Evolutionary conservation across 169 alveolate genomes (phyloP), one percentile per base, ranked within the genome.

Genomic region (Plasmodium knowlesi): DNA sequence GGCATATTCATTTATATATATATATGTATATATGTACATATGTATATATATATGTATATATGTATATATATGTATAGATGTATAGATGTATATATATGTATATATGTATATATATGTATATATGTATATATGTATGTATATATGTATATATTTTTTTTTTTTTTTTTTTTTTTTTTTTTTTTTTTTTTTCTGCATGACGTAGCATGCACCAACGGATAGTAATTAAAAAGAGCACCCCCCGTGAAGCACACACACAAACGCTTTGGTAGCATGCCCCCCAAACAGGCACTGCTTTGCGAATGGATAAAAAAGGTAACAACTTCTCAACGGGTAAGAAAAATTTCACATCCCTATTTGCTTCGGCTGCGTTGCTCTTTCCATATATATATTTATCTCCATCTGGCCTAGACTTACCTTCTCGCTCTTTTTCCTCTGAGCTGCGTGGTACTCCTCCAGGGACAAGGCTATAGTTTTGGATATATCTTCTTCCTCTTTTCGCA

Each of bases 401-500:
- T n/a, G 30, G 28, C 74, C 34, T 28, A 61, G 39, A 14, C 39
- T 85, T 73, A 85, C 93, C 32, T 50, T 19, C 39, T 85, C 85
- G 32, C 39, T 72, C 32, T 85, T 85, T 54, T 54, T 76, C 3
- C 70, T 41, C 54, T 88, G 94, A 14, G 73, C 39, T 43, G 88
- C 94, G 71, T 88, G 80, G 50, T 88, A 88, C 53, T 88, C 94
- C 72, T 78, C 90, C 34, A 88, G 76, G 41, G 94, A 88, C 53
- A 88, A 14, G 39, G 94, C 94, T 50, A 88, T 79, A 16, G 94
- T 88, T 88, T 79, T 88, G 43, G 88, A 79, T 54, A 88, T 79
- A 12, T 88, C 94, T 72, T 88, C 94, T 80, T 88, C 94, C 82
- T 88, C 94, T 30, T 88, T 88, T 78, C 94, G 79, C 34, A 88